Conservation (phyloP, 163 green algal genomes). For the Trebouxiophyceae sp. region DNA sequence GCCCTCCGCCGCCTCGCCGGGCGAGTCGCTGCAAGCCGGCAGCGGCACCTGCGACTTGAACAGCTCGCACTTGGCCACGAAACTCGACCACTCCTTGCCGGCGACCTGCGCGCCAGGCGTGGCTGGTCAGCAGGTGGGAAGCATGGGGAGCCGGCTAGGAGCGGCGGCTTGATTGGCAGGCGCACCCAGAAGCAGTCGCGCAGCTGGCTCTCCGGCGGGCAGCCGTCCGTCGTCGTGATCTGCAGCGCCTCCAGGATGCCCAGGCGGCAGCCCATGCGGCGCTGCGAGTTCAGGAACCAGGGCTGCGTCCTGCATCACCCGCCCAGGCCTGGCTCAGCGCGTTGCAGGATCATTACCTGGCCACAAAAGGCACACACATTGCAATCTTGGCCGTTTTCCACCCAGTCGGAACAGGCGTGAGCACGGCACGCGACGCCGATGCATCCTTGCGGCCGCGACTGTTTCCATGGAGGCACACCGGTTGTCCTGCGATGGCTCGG, state of each 20-base stretch:
- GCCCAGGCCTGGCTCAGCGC: no score
- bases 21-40: background rate
- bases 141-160: no score
- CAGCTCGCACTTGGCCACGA: background rate
- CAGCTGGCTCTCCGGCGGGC: background rate
- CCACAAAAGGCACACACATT: background rate
- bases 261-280: background rate
- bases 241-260: background rate
- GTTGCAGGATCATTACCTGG: background rate
- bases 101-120: background rate
- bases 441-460: background rate
- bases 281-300: background rate
- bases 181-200: background rate
- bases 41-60: background rate
- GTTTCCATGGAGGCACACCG: background rate
- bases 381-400: no score
- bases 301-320: background rate
- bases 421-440: background rate
- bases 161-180: no score
- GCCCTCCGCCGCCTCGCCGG: background rate
- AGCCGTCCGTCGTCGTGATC: background rate
- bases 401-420: no score
- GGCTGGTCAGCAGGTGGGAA: background rate
- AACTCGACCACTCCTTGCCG: background rate
- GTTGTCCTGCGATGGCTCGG: background rate